Evolutionary conservation across 805 yeast genomes (phyloP), one percentile per base, ranked within the genome.

Genomic region (Ogataea angusta): DNA sequence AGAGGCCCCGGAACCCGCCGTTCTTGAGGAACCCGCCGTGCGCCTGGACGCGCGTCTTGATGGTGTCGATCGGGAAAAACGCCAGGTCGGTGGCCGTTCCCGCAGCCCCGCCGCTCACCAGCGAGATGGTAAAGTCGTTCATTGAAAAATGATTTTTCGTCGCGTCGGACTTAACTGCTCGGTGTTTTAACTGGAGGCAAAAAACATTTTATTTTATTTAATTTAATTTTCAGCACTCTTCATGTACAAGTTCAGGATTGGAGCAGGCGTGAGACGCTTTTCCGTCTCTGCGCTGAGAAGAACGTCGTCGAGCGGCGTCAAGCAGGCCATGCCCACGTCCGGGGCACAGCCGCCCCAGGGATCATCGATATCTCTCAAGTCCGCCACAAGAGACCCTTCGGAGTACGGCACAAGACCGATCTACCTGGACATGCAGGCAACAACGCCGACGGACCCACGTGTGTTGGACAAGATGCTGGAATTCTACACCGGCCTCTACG

Each of bases 371-470:
- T 55, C 71, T 3, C 58, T 77, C 44, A 67, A 66, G 47, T 67
- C 59, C 35, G 72, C 76, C 28, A 47, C 40, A 18, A 62, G 79
- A 45, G 77, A 73, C 53, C 69, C 64, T 32, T 66, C 59, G 3
- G n/a, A 46, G 34, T 63, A 47, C 53, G 95, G 93, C 38, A 71
- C 84, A 8, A 76, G 97, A 53, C 99, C 99, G 8, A 93, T 93
- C 48, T 93, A 93, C 65, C 68, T 93, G 57, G 99, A 93, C 57
- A 90, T 90, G 76, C 99, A 93, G 68, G 98, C 99, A 22, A 93
- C 99, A 0, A 91, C 99, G 0, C 99, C 98, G 19, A 85, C 93
- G 1, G 99, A 93, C 60, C 99, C 99, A 23, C 74, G 99, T 41
- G 99, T 93, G 8, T 67, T 93, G 52, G 96, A 87, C 60, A 82